Evolutionary conservation across 805 yeast species (phyloP).

Genomic region (Metschnikowia dekortorum): DNA sequence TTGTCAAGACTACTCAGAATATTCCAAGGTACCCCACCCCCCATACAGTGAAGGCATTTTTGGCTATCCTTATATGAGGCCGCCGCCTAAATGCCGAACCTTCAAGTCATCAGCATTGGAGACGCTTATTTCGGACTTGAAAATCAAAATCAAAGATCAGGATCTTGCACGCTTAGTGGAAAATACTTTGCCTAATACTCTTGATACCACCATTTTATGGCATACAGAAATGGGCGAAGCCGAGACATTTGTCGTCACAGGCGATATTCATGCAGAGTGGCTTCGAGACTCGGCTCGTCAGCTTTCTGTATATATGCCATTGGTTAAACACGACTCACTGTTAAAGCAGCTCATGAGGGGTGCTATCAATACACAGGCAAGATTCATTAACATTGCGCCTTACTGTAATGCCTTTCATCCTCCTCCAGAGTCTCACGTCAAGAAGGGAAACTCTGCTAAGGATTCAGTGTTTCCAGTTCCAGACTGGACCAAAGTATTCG

Average conservation of each 20-base stretch:
- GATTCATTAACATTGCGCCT: conserved; percentile 57
- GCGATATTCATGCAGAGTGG: conserved; percentile 95
- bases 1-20: conserved; percentile 64
- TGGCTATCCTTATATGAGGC: conserved; percentile 70
- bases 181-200: conserved; percentile 80
- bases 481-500: conserved; percentile 70
- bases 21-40: conserved; percentile 48
- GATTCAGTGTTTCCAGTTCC: conserved; percentile 70
- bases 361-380: conserved; percentile 76
- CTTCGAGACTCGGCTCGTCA: conserved; percentile 83
- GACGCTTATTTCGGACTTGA: conserved; percentile 49
- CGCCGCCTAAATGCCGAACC: conserved; percentile 67
- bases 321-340: conserved; percentile 47
- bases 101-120: conserved; percentile 64
- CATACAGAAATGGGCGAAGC: conserved; percentile 38
- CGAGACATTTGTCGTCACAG: conserved; percentile 78
- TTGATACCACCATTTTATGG: conserved; percentile 84
- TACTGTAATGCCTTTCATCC: conserved; percentile 94
- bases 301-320: conserved; percentile 65
- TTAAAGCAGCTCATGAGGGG: conserved; percentile 60
- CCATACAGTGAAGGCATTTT: conserved; percentile 59
- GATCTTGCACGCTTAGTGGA: conserved; percentile 76
- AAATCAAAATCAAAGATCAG: conserved; percentile 45
- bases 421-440: conserved; percentile 51
- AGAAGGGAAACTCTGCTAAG: conserved; percentile 46